phyloP scores from a whole-genome alignment of 2,329 filamentous ascomycete genomes.

The Cercospora canescens region DNA sequence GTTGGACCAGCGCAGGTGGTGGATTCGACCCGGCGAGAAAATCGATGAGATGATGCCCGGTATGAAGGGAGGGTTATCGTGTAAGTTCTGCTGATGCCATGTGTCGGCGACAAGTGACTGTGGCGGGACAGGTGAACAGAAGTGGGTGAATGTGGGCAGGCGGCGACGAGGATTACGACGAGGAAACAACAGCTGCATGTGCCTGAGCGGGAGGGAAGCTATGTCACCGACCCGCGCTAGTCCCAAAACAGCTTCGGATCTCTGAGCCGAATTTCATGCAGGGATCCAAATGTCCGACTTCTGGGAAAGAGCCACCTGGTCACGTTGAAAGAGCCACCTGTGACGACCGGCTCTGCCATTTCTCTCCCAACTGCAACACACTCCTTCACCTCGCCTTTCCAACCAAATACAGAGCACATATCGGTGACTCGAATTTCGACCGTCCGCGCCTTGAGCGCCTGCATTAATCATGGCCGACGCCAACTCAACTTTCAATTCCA shows the following conservation, averaged over 20 bases:
- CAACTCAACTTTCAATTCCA: slow-evolving; percentile 31
- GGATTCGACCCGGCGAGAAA: slow-evolving; percentile 4
- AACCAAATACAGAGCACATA: neutral
- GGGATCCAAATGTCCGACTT: slow-evolving; percentile 3
- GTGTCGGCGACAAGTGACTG: neutral
- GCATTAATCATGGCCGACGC: slow-evolving; percentile 30
- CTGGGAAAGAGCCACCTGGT: slow-evolving; percentile 8
- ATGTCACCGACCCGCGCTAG: neutral
- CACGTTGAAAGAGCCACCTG: neutral
- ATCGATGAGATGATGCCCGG: neutral
- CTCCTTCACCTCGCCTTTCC: neutral
- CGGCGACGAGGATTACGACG: slow-evolving; percentile 10
- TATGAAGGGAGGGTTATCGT: neutral
- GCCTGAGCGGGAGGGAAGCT: neutral
- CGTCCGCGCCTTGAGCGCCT: slow-evolving; percentile 16
- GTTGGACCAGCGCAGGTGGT: slow-evolving; percentile 5
- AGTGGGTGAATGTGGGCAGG: neutral
- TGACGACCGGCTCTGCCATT: neutral
- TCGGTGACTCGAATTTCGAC: neutral
- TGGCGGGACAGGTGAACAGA: slow-evolving; percentile 1
- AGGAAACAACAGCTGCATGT: neutral
- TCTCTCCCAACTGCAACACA: slow-evolving; percentile 7
- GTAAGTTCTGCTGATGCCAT: slow-evolving; percentile 4
- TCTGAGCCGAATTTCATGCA: slow-evolving; percentile 8
- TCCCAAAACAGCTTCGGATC: neutral